These are phyloP conservation scores for Mycena chlorophos DNA, from an alignment of 768 basidiomycete genomes.

Conservation along the genomic window DNA sequence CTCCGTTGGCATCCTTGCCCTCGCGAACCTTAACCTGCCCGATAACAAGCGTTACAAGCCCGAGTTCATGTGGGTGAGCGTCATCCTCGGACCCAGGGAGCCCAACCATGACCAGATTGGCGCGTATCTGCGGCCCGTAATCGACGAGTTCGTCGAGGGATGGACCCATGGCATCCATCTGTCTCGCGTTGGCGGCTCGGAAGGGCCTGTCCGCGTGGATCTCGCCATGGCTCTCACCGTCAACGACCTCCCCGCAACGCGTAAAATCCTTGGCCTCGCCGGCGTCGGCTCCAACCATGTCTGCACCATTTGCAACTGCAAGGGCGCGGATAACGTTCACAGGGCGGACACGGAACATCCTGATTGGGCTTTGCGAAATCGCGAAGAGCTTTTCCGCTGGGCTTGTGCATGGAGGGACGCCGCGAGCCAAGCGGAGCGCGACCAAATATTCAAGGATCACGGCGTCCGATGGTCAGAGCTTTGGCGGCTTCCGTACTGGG, in stretches of 20 bases:
- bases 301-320: conserved; percentile 26
- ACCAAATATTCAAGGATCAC: conserved; percentile 10
- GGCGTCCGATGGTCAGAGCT: conserved; percentile 26
- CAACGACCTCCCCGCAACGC: conserved; percentile 26
- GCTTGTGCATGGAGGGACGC: conserved; percentile 1
- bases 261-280: conserved; percentile 24
- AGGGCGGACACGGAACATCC: not conserved
- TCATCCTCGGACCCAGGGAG: conserved; percentile 28
- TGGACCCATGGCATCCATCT: conserved; percentile 7
- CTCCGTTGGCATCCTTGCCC: conserved; percentile 27
- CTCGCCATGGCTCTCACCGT: conserved; percentile 15
- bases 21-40: conserved; percentile 30
- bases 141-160: conserved; percentile 21
- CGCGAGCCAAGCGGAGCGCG: conserved; percentile 2
- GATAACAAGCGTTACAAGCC: conserved; percentile 23
- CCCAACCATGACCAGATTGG: conserved; percentile 24
- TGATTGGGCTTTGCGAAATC: conserved; percentile 1
- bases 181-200: not conserved
- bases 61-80: conserved; percentile 28
- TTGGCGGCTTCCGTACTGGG: conserved; percentile 28
- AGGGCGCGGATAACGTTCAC: not conserved
- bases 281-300: conserved; percentile 17
- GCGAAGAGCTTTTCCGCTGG: not conserved
- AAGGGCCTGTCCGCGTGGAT: not conserved
- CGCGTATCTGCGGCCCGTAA: conserved; percentile 23